phyloP scores from a whole-genome alignment of 2,329 filamentous ascomycete species.

The Phaeosphaeriaceae sp. region DNA sequence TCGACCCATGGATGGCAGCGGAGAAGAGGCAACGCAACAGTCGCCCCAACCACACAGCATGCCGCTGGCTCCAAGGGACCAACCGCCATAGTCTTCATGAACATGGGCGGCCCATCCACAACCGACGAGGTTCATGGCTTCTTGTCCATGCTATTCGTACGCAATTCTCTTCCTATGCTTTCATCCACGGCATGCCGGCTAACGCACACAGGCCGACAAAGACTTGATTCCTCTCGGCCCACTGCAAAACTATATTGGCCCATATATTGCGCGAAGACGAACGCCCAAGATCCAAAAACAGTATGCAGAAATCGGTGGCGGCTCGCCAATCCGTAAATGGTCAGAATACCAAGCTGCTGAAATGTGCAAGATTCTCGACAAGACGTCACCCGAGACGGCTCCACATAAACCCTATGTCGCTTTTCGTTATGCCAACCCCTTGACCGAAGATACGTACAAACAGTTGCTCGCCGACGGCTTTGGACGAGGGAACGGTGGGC shows the following conservation, averaged over 20 bases:
- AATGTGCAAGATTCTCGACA: constrained; percentile 97
- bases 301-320: constrained; percentile 92
- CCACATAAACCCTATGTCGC: constrained; percentile 98
- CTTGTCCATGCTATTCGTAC: constrained; percentile 87
- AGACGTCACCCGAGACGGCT: constrained; percentile 87
- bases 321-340: constrained; percentile 98
- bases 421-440: constrained; percentile 90
- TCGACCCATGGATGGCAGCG: constrained; percentile 44
- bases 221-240: constrained; percentile 96
- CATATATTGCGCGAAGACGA: constrained; percentile 81
- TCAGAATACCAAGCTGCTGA: constrained; percentile 91
- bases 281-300: constrained; percentile 98
- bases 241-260: constrained; percentile 88
- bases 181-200: constrained; percentile 11
- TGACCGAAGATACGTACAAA: constrained; percentile 94
- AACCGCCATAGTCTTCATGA: constrained; percentile 98
- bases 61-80: constrained; percentile 74
- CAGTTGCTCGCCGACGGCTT: constrained; percentile 86
- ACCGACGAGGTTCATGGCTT: constrained; percentile 89
- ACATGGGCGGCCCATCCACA: constrained; percentile 96
- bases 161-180: not conserved
- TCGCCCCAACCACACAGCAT: constrained; percentile 71
- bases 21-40: constrained; percentile 52
- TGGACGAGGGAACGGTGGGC: constrained; percentile 84
- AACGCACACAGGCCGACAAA: constrained; percentile 72